phyloP scores from a whole-genome alignment of 1,284 basidiomycete genomes.

The Gomphus bonarii region DNA sequence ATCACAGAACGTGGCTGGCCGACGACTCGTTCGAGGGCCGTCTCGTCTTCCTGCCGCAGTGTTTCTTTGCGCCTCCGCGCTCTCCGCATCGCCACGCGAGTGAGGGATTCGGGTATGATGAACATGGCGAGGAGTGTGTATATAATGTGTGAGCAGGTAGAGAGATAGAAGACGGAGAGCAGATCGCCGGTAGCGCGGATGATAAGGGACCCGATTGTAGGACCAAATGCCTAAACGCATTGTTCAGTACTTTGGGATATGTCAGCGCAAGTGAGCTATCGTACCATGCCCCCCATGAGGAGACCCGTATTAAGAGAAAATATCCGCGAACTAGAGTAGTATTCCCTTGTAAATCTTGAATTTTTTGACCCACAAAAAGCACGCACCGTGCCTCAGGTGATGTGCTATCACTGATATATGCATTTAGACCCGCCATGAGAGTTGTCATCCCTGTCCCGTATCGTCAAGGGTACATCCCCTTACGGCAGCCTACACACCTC shows the following conservation, averaged over 20 bases:
- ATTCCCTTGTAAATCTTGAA: neutral
- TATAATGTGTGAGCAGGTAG: constrained; percentile 34
- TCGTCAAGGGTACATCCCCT: neutral
- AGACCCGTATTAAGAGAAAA: constrained; percentile 58
- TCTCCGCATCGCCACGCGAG: constrained; percentile 20
- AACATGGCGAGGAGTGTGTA: constrained; percentile 44
- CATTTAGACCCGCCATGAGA: constrained; percentile 97
- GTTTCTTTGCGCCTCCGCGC: constrained; percentile 21
- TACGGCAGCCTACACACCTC: constrained; percentile 39
- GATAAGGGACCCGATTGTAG: constrained; percentile 57
- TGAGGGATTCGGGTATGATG: constrained; percentile 70
- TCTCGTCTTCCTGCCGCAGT: constrained; percentile 21
- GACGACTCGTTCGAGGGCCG: neutral
- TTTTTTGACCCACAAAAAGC: neutral
- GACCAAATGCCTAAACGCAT: constrained; percentile 40
- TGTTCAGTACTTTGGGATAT: neutral
- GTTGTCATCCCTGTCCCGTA: constrained; percentile 67
- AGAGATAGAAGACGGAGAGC: constrained; percentile 66
- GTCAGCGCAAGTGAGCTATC: neutral
- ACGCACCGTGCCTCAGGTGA: constrained; percentile 33
- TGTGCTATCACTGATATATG: constrained; percentile 77
- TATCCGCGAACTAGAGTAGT: constrained; percentile 33
- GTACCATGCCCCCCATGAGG: constrained; percentile 49
- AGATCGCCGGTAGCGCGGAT: constrained; percentile 47
- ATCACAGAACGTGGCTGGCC: constrained; percentile 8